Base-by-base conservation (phyloP, 805 yeast genomes). In the Wickerhamomyces bisporus region DNA sequence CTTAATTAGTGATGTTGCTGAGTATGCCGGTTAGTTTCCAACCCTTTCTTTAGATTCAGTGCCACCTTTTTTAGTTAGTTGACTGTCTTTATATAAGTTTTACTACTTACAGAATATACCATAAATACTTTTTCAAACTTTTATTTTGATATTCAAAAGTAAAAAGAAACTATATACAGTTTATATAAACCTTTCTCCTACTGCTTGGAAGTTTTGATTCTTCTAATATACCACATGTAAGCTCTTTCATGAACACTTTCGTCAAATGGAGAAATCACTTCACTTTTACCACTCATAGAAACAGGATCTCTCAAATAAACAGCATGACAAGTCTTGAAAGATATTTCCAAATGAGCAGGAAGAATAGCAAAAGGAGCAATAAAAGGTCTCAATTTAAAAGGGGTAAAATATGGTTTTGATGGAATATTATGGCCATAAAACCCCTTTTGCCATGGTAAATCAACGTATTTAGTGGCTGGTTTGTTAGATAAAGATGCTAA, bases 231-330 rank as follows among this genome's bases (percentile, higher is more conserved):
- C 76, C 81, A 88, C 93, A 88, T 84, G 71, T 85, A 89, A 29
- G 97, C 96, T 61, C 95, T 79, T 66, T 89, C 93, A 55, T 91
- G 97, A 48, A 80, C 77, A 42, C 79, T 81, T 45, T 77, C 70
- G 27, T 81, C 80, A 62, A 82, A 86, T 38, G 98, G 98, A 40
- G 96, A 71, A 45, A 93, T 85, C 42, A 93, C 95, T 68, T 93
- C 98, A 24, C 96, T 84, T 57, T 86, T 89, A 40, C 96, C 97
- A 6, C 97, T 96, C 61, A 97, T 78, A 12, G 97, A 95, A 35
- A 93, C 88, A 13, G 98, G 98, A 61, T 93, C 95, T 64, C 97
- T 82, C 61, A 93, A 65, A 62, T 91, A 93, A n/a, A 93, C 84
- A 5, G 96, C 97, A 60, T 89, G 96, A 60, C 98, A 91, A 5